A percentile compares a stretch with the other conserved stretches of the same genome.
Conservation (phyloP, 1,284 basidiomycete species). For the Violaceomyces palustris region DNA sequence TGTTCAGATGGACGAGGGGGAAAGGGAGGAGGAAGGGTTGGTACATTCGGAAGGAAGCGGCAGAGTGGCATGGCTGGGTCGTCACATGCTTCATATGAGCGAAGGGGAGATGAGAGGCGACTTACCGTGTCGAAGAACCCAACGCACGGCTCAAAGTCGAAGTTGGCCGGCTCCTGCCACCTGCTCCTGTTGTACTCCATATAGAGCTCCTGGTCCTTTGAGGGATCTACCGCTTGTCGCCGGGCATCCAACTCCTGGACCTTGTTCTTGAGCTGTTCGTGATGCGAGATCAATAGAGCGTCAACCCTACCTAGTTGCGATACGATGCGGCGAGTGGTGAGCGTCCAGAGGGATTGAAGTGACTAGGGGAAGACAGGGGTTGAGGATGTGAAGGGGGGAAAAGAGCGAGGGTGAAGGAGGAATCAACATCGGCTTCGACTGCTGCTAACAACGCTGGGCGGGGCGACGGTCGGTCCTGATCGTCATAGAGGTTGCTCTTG, state of each 20-base stretch:
- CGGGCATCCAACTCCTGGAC: conserved; percentile 7
- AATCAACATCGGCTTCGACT: no score
- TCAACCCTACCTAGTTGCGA: conserved; percentile 6
- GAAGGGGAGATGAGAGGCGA: not conserved
- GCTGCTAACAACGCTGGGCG: no score
- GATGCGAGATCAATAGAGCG: conserved; percentile 8
- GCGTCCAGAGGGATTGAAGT: conserved; percentile 28
- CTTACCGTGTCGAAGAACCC: conserved; percentile 33
- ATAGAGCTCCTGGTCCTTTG: conserved; percentile 19
- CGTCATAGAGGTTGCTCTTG: no score
- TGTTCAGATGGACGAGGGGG: no score
- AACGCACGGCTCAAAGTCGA: conserved; percentile 33
- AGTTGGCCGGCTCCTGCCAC: conserved; percentile 29
- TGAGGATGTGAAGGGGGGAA: not conserved
- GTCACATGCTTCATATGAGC: no score
- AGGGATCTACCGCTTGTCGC: conserved; percentile 9
- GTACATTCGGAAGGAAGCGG: no score
- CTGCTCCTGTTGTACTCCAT: conserved; percentile 29
- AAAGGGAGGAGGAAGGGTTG: no score
- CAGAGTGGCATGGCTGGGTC: no score
- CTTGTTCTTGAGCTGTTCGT: conserved; percentile 10
- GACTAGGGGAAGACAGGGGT: no score
- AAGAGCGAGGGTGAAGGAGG: no score
- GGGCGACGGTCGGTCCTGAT: no score
- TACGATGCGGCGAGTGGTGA: conserved; percentile 17